Percentiles rank a stretch among this genome's conserved stretches.
phyloP scores from a whole-genome alignment of 805 yeast genomes.

The Hanseniaspora guilliermondii region DNA sequence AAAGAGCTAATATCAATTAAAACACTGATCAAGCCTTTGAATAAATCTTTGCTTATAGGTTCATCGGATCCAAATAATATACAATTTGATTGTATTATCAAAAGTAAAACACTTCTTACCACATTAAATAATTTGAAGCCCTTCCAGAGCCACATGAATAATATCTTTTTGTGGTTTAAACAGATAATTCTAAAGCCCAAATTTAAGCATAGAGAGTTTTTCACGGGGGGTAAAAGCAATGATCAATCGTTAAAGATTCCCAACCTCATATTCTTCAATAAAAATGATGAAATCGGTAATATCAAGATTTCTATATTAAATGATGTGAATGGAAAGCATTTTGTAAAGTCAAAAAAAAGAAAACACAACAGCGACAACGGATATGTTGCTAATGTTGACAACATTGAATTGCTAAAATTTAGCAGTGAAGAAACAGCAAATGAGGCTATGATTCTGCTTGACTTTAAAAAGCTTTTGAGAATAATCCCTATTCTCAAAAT shows the following conservation, averaged over 20 bases:
- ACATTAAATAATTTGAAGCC: conserved; percentile 9
- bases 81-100: conserved; percentile 9
- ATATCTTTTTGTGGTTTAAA: conserved; percentile 10
- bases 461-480: conserved; percentile 9
- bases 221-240: conserved; percentile 1
- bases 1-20: conserved; percentile 8
- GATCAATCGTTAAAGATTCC: conserved; percentile 4
- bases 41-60: background rate
- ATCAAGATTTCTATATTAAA: conserved; percentile 9
- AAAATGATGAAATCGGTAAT: conserved; percentile 12
- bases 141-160: conserved; percentile 9
- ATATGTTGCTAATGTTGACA: background rate
- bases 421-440: background rate
- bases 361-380: background rate
- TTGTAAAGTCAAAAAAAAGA: conserved; percentile 2
- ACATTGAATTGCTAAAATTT: conserved; percentile 8
- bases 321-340: conserved; percentile 1
- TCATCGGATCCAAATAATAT: background rate
- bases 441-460: conserved; percentile 8
- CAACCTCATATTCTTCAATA: conserved; percentile 8
- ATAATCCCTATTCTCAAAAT: conserved; percentile 8
- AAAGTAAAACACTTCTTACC: conserved; percentile 1
- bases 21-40: background rate
- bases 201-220: conserved; percentile 11
- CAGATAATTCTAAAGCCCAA: conserved; percentile 9